Evolutionary conservation across 2,329 filamentous ascomycete species (phyloP), one percentile per base, ranked within the genome.

Genomic region (Calonectria montana): DNA sequence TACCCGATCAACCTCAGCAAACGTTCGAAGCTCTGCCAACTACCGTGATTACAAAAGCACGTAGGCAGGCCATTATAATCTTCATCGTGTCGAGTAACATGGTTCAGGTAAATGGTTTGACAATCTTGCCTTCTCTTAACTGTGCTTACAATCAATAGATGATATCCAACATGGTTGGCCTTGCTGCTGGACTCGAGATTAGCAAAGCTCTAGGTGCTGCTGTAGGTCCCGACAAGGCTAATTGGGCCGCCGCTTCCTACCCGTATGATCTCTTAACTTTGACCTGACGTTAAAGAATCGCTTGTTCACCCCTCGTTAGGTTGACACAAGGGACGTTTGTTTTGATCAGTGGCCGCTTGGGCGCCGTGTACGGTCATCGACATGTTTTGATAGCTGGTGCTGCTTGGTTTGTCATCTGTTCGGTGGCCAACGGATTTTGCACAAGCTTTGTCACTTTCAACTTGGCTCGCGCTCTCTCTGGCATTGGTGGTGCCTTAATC

Each of bases 401-500:
- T 27, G 16, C 18, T 6, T 63, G 37, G 39, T 45, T 25, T 25
- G 76, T 81, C 21, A 25, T 86, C 23, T 87, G 84, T 74, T 84
- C 84, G 0, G 74, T 88, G 2, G 79, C 81, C 15, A 85, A 82
- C 62, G 86, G 83, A 3, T 88, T 88, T 70, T 85, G 82, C 61
- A 80, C 77, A 12, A 82, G 79, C 9, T 84, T 85, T 65, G 78
- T 84, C 13, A 75, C 83, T 0, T 87, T 88, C 70, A 79, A 84
- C 45, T 77, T 83, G 2, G 78, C 84, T 50, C 81, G 87, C 8
- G 88, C 84, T 4, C 75, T 90, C 3, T 82, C 82, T 2, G 88
- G 88, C 1, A 45, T 79, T 31, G 88, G 88, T 3, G 87, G 86
- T 2, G 87, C 85, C 0, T 81, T 88, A 18, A 77, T 89, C 35